Evolutionary conservation across 257 asterid genomes (phyloP).

Genomic region (Scutellaria baicalensis): DNA sequence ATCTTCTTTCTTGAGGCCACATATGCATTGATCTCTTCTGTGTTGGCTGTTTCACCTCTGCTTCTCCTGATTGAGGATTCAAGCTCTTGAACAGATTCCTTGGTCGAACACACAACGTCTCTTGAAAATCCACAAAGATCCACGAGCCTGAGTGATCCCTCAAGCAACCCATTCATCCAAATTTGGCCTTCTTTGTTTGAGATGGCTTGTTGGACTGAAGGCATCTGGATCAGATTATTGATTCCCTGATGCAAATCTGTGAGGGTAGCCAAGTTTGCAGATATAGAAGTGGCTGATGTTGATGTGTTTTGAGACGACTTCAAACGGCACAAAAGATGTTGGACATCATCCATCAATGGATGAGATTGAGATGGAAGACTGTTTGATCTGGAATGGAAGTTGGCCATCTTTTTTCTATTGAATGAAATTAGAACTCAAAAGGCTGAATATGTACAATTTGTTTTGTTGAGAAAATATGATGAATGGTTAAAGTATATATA

Average conservation of each 20-base stretch:
- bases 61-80: conserved; percentile 30
- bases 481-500: too few species aligned
- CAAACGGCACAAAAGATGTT: conserved; percentile 20
- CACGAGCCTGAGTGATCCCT: conserved; percentile 27
- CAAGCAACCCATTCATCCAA: conserved; percentile 23
- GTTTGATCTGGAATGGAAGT: background rate
- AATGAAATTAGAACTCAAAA: too few species aligned
- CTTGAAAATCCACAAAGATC: conserved; percentile 25
- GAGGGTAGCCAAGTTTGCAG: too few species aligned
- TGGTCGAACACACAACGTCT: conserved; percentile 18
- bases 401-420: background rate
- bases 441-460: too few species aligned
- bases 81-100: conserved; percentile 28
- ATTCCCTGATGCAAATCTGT: too few species aligned
- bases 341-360: conserved; percentile 11
- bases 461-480: background rate
- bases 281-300: conserved; percentile 15
- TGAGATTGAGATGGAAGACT: conserved; percentile 11
- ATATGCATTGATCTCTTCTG: conserved; percentile 8
- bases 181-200: conserved; percentile 10
- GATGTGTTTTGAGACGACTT: conserved; percentile 16
- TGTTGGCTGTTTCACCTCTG: background rate
- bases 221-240: too few species aligned
- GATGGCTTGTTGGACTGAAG: background rate
- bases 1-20: conserved; percentile 21